Evolutionary conservation across 352 stramenopile genomes (phyloP), one percentile per base, ranked within the genome.

Genomic region (Pythium guiyangense): DNA sequence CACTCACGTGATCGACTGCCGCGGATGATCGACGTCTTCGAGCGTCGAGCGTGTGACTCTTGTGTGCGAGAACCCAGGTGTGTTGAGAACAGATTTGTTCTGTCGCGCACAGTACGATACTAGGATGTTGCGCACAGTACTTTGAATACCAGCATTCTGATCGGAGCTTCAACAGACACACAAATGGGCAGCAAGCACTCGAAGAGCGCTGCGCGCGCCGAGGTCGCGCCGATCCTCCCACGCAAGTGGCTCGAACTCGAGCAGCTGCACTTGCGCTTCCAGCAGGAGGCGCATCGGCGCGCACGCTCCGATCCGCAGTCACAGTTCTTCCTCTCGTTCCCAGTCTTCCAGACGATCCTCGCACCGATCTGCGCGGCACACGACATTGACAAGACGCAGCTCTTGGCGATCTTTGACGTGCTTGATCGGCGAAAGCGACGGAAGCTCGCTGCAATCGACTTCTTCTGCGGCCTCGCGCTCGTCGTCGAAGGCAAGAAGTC

Each of bases 401-500:
- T 90, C 12, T 44, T 88, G 29, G 63, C 62, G 29, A 69, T 75
- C 8, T 90, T 87, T 45, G 40, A 70, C 9, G 35, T 43, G 26
- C 55, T 90, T 17, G 75, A 86, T 18, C 47, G 56, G 2, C 62
- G 63, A 9, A 42, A 57, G 3, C 31, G 55, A 31, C 54, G 62
- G 4, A 82, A 58, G 22, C 45, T 88, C 27, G 61, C 63, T 0
- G 73, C 60, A 9, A 54, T 87, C 35, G 77, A 88, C 49, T 88
- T 90, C 31, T 88, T 90, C 52, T 76, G 73, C 17, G 77, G 77
- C 0, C 60, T 90, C 17, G 71, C 71, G 51, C 62, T 90, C 25
- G 58, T 84, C 31, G 74, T 81, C 25, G 70, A 86, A 8, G 73
- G 69, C 52, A 88, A 90, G 54, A 90, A 90, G 52, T 64, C 67